Evolutionary conservation across 495 filamentous ascomycete genomes (phyloP).

Genomic region (Chaetomium cochliodes): DNA sequence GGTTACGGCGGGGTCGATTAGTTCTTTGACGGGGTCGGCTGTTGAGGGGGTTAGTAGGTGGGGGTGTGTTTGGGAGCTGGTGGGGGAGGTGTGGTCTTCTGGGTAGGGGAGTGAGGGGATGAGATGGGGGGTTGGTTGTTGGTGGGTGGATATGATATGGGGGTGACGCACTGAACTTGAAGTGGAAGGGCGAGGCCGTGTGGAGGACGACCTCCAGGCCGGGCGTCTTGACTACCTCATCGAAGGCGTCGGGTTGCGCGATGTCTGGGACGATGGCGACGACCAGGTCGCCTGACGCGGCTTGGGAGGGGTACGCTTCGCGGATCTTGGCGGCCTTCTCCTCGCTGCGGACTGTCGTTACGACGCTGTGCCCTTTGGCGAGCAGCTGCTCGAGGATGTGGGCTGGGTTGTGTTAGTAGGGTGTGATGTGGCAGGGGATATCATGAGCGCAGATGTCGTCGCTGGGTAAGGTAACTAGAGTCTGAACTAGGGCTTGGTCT

Average conservation of each 20-base stretch:
- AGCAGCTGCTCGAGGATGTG: constrained; percentile 78
- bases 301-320: constrained; percentile 56
- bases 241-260: constrained; percentile 70
- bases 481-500: background rate
- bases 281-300: constrained; percentile 62
- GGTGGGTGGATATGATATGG: no score
- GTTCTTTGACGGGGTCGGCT: constrained; percentile 71
- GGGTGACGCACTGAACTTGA: constrained; percentile 47
- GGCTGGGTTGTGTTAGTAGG: constrained; percentile 42
- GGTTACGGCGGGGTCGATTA: constrained; percentile 80
- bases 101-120: background rate
- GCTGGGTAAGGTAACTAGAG: background rate
- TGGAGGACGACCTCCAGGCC: constrained; percentile 85
- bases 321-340: constrained; percentile 77
- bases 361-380: constrained; percentile 65
- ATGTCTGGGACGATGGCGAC: constrained; percentile 84
- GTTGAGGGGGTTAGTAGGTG: background rate
- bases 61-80: background rate
- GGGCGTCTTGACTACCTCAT: constrained; percentile 71
- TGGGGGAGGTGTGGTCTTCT: no score
- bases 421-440: background rate
- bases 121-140: background rate
- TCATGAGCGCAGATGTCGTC: background rate
- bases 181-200: constrained; percentile 85
- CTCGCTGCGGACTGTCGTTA: constrained; percentile 79